Percentiles rank a stretch among this genome's conserved stretches.
phyloP scores from a whole-genome alignment of 192 early-diverging fungal species.

The Gaertneriomyces sp. region DNA sequence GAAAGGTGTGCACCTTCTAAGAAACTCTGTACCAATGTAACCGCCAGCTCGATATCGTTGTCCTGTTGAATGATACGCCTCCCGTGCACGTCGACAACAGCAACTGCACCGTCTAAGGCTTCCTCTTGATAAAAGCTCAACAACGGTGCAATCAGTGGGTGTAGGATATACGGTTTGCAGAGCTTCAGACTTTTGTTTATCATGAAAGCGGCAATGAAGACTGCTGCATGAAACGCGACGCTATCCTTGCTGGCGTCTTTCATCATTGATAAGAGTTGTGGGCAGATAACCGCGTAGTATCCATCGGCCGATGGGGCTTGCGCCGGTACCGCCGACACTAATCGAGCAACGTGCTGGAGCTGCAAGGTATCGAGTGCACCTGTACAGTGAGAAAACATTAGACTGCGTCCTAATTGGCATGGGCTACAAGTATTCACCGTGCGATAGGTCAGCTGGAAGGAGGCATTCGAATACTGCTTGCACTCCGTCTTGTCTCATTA shows the following conservation, averaged over 20 bases:
- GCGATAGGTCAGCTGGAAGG: constrained; percentile 31
- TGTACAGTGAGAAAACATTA: not conserved
- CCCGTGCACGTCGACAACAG: not conserved
- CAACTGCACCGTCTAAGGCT: not conserved
- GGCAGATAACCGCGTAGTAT: constrained; percentile 50
- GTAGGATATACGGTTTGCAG: constrained; percentile 48
- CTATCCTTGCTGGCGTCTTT: not conserved
- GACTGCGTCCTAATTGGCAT: not conserved
- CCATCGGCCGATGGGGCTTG: constrained; percentile 55
- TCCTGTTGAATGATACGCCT: constrained; percentile 9
- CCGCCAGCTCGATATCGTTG: constrained; percentile 3
- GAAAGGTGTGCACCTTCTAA: constrained; percentile 24
- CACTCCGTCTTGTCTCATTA: constrained; percentile 63
- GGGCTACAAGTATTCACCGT: no score
- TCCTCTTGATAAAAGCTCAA: constrained; percentile 14
- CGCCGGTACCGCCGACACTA: constrained; percentile 56
- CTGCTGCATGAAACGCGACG: constrained; percentile 26
- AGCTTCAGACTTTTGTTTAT: constrained; percentile 47
- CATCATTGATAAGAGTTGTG: constrained; percentile 40
- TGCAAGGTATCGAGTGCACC: constrained; percentile 48
- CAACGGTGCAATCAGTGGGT: constrained; percentile 29
- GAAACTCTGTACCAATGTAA: not conserved
- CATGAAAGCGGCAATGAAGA: constrained; percentile 53
- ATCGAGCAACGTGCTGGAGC: constrained; percentile 54
- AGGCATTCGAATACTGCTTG: constrained; percentile 66